Evolutionary conservation across 2,329 filamentous ascomycete genomes (phyloP).

Genomic region (Pyricularia grisea): DNA sequence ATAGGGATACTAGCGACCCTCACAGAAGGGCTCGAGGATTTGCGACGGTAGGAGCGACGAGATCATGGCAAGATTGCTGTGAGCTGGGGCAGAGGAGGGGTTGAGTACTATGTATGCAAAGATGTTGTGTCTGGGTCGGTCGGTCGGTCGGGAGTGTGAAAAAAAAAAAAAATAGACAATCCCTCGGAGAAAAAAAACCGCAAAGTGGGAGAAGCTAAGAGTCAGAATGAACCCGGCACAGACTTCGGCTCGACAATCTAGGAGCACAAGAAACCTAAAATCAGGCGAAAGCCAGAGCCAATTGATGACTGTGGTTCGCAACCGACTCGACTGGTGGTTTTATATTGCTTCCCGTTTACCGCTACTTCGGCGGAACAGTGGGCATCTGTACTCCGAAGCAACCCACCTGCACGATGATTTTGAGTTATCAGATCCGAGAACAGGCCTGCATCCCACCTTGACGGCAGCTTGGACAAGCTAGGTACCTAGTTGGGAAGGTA

Average conservation of each 20-base stretch:
- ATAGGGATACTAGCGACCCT: neutral
- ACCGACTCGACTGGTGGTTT: neutral
- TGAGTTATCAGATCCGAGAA: conserved; percentile 5
- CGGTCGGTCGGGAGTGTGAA: neutral
- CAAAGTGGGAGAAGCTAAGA: neutral
- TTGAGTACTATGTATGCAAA: too few relatives aligned
- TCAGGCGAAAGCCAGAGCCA: neutral
- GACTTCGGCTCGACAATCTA: neutral
- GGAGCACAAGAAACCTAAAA: neutral
- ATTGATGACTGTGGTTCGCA: neutral
- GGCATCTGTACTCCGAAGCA: neutral
- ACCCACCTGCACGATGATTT: neutral
- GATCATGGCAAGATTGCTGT: neutral
- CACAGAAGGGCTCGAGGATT: neutral
- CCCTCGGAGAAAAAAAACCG: neutral
- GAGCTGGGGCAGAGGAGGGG: neutral
- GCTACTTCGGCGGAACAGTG: neutral
- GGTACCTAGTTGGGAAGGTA: too few relatives aligned
- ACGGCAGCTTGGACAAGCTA: neutral
- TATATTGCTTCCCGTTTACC: neutral
- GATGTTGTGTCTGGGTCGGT: neutral
- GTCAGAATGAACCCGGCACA: neutral
- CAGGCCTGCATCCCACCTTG: neutral
- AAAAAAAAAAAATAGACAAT: neutral
- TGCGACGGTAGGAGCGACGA: neutral